Percentiles rank a stretch among this genome's conserved stretches.
Evolutionary conservation across 2,329 filamentous ascomycete species (phyloP).

Genomic region (Diaporthe velutina): DNA sequence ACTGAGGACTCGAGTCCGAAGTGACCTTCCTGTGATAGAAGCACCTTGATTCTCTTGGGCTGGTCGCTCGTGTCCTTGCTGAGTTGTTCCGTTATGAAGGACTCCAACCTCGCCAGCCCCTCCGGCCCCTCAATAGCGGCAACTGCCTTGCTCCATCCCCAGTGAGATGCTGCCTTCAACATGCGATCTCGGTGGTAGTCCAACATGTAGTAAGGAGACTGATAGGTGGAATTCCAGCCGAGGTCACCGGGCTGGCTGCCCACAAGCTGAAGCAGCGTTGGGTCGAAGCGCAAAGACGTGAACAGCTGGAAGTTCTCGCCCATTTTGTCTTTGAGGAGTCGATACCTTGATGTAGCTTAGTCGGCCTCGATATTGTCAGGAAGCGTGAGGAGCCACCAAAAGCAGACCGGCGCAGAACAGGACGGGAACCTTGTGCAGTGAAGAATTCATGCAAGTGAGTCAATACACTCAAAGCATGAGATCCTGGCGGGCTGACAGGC

Average conservation of each 20-base stretch:
- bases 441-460: not conserved
- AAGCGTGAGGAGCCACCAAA: not conserved
- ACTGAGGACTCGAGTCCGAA: constrained; percentile 57
- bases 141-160: constrained; percentile 64
- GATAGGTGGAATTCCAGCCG: constrained; percentile 65
- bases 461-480: not conserved
- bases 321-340: constrained; percentile 45
- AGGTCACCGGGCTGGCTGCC: constrained; percentile 53
- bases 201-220: constrained; percentile 83
- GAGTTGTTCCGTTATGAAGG: constrained; percentile 50
- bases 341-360: not conserved
- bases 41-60: constrained; percentile 66
- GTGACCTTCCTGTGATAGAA: constrained; percentile 63
- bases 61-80: constrained; percentile 43
- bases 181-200: constrained; percentile 83
- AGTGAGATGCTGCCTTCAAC: constrained; percentile 71
- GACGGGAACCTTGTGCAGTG: not conserved
- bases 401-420: not conserved
- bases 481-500: not conserved
- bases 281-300: constrained; percentile 80
- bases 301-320: constrained; percentile 70
- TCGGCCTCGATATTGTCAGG: too few relatives aligned
- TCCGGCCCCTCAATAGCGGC: constrained; percentile 57
- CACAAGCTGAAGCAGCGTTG: constrained; percentile 61
- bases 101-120: constrained; percentile 59